Base-by-base conservation (phyloP, 257 asterid species). In the Salvia miltiorrhiza region DNA sequence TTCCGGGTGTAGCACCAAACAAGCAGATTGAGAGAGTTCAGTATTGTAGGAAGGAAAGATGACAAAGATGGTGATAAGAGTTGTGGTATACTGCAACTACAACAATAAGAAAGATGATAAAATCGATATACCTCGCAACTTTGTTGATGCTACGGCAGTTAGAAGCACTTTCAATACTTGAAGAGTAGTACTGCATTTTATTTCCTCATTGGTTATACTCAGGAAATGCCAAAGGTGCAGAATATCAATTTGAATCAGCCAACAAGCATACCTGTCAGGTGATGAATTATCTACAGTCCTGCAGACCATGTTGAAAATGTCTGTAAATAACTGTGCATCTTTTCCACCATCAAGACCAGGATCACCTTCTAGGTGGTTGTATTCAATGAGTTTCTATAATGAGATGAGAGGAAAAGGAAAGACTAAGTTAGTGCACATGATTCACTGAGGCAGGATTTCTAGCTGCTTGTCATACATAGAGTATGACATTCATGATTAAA, bases 161-260 rank as follows among this genome's bases (percentile, higher is more conserved):
- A 94, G 93, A 78, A 91, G 95, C 77, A 91, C 99, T 86, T 94
- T 94, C 79, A 94, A 79, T 32, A 94, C 97, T 87, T 94, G 97
- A 79, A 94, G 99, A 74, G 92, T 84, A 9, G 99, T 94, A 69
- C 99, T 94, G 97, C 86, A 82, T 65, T 72, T 70, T 75, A 78
- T 69, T 73, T 65, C 30, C 48, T 69, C 45, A 74, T 28, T 57
- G 70, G 66, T 73, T 78, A 85, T 54, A 70, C 12, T 64, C 39
- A 23, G 45, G 43, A 74, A 55, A 75, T 57, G 47, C 65, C 39
- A 70, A 47, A 53, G 14, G 52, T 57, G 56, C 58, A 55, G 32
- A 73, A 39, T 54, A 78, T 50, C 57, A 60, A 47, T 54, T 54
- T 69, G 62, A 69, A 73, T 63, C 43, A 24, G 19, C 61, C 56